These are phyloP conservation scores for Coleophoma cylindrospora DNA, from an alignment of 2,329 filamentous ascomycete genomes.

Conservation along the genomic window DNA sequence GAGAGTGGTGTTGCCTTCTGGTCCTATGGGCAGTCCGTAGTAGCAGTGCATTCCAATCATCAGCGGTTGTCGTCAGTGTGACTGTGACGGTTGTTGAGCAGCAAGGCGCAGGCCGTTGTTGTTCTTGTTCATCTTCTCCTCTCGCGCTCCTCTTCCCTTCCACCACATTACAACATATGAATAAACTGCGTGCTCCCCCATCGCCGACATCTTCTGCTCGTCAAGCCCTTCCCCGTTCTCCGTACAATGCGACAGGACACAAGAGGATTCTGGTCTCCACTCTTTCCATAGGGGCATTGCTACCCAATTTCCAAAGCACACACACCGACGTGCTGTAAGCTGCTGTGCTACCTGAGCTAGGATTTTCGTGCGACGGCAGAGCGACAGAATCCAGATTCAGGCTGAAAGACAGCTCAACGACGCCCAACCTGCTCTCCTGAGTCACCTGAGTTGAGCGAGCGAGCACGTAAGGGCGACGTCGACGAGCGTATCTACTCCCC, in stretches of 20 bases:
- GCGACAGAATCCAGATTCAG: neutral
- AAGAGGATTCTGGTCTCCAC: slow-evolving; percentile 1
- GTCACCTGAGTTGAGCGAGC: too few species aligned
- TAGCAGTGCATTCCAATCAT: neutral
- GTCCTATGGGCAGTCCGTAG: neutral
- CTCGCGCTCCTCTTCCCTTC: neutral
- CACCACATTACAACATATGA: neutral
- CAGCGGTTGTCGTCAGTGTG: neutral
- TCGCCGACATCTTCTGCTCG: neutral
- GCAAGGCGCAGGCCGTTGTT: neutral
- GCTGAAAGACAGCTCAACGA: neutral
- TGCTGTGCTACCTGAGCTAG: neutral
- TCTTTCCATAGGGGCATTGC: neutral
- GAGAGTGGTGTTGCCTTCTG: neutral
- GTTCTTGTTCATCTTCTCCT: neutral
- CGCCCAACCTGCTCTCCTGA: neutral
- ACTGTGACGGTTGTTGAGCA: neutral
- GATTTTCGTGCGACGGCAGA: neutral
- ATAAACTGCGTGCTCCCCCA: neutral
- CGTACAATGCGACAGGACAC: neutral
- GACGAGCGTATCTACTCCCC: neutral
- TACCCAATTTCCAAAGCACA: neutral
- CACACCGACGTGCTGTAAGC: neutral
- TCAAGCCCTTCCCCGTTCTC: neutral
- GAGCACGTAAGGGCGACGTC: too few species aligned